Conservation (phyloP, 2,329 filamentous ascomycete species). For the Aspergillus hiratsukae region DNA sequence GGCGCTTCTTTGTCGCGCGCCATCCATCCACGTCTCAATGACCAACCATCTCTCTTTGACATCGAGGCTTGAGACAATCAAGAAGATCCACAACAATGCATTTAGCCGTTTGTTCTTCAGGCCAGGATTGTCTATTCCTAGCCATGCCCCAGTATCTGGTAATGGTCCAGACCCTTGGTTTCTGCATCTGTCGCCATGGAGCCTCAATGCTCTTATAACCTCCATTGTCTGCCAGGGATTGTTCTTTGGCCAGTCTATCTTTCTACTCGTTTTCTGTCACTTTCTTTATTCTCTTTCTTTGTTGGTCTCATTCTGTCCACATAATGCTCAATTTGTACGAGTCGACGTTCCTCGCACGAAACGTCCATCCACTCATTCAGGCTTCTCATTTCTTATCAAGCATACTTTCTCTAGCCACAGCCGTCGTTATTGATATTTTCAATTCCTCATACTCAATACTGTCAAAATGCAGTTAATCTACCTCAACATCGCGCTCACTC, state of each 20-base stretch:
- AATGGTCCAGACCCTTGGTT: not conserved
- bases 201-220: not conserved
- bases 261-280: not conserved
- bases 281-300: not conserved
- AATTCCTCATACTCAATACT: not conserved
- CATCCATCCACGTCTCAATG: not conserved
- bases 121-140: not conserved
- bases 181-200: not conserved
- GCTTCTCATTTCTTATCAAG: not conserved
- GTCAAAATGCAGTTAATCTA: conserved; percentile 4
- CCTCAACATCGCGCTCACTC: conserved; percentile 4
- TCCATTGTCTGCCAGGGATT: not conserved
- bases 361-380: not conserved
- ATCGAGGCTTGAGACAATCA: not conserved
- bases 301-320: not conserved
- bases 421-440: not conserved
- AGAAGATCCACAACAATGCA: not conserved
- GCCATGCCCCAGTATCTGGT: not conserved
- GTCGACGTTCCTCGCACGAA: not conserved
- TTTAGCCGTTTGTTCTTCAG: not conserved
- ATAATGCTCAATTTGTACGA: not conserved
- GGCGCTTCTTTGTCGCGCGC: not conserved
- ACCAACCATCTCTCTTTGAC: not conserved
- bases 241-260: not conserved
- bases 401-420: not conserved